A percentile compares a stretch with the other conserved stretches of the same genome.
Conservation (phyloP, 2,329 filamentous ascomycete genomes). For the Pseudogymnoascus sp. region DNA sequence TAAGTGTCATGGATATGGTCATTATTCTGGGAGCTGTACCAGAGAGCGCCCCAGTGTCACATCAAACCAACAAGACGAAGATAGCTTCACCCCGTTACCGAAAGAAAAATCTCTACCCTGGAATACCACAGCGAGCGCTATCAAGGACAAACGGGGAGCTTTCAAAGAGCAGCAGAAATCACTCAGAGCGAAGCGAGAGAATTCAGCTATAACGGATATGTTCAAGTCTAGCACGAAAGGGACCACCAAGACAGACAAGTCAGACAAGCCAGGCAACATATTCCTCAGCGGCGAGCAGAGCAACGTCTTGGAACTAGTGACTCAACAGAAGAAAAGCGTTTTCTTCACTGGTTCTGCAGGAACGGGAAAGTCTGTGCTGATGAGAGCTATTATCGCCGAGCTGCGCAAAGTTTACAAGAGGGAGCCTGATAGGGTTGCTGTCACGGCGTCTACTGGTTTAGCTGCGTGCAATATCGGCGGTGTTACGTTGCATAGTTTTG, state of each 20-base stretch:
- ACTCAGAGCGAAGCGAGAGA: constrained; percentile 32
- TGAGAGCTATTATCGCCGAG: constrained; percentile 80
- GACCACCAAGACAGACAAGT: constrained; percentile 38
- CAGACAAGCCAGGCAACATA: constrained; percentile 29
- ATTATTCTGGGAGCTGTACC: background rate
- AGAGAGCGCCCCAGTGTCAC: background rate
- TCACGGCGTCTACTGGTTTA: constrained; percentile 91
- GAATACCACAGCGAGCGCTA: constrained; percentile 65
- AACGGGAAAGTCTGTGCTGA: constrained; percentile 93
- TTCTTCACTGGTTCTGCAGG: constrained; percentile 97
- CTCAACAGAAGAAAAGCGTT: constrained; percentile 73
- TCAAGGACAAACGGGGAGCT: constrained; percentile 71
- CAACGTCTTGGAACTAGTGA: constrained; percentile 73
- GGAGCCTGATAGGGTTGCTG: constrained; percentile 77
- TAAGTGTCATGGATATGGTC: background rate
- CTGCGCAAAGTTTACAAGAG: constrained; percentile 66
- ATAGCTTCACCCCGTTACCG: background rate
- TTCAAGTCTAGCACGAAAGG: background rate
- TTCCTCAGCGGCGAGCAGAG: constrained; percentile 80
- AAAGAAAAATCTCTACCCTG: constrained; percentile 44
- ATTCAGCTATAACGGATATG: constrained; percentile 23
- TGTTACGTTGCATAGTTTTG: constrained; percentile 90
- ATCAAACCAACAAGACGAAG: background rate
- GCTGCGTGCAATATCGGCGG: constrained; percentile 96
- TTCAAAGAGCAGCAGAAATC: constrained; percentile 56